Evolutionary conservation across 2,329 filamentous ascomycete genomes (phyloP).

Genomic region (Lasiodiplodia citricola): DNA sequence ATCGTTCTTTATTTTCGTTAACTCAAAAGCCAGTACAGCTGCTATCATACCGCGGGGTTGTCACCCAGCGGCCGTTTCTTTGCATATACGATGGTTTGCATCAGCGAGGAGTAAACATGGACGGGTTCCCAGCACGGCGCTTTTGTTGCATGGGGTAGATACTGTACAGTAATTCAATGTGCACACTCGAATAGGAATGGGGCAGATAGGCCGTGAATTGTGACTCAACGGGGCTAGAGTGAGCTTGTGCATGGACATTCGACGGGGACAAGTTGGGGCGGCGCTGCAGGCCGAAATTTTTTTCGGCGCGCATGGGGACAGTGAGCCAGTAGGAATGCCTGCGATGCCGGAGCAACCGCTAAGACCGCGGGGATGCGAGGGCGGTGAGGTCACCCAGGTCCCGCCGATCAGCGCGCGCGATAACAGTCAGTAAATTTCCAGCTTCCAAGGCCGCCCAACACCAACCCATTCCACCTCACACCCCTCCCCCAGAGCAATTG

Average conservation of each 20-base stretch:
- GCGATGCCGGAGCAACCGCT: slow-evolving; percentile 18
- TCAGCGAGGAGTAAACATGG: slow-evolving; percentile 23
- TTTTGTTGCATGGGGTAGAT: slow-evolving; percentile 12
- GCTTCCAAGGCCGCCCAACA: slow-evolving; percentile 22
- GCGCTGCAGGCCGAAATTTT: slow-evolving; percentile 8
- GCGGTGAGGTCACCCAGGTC: slow-evolving; percentile 24
- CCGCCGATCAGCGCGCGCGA: slow-evolving; percentile 22
- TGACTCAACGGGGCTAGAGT: slow-evolving; percentile 2
- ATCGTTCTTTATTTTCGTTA: background rate
- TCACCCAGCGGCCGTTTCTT: background rate
- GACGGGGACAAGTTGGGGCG: slow-evolving; percentile 2
- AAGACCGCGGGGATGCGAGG: slow-evolving; percentile 8
- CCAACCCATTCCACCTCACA: background rate
- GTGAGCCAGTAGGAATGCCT: slow-evolving; percentile 16
- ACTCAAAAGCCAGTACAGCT: background rate
- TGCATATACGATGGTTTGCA: slow-evolving; percentile 22
- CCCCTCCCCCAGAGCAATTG: slow-evolving; percentile 9
- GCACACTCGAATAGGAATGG: slow-evolving; percentile 8
- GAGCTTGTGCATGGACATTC: background rate
- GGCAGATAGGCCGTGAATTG: background rate
- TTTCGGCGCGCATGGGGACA: slow-evolving; percentile 13
- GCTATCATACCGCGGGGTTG: background rate
- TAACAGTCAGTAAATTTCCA: slow-evolving; percentile 26
- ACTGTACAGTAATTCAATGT: slow-evolving; percentile 23
- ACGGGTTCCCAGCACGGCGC: slow-evolving; percentile 1